A percentile compares a stretch with the other conserved stretches of the same genome.
These are phyloP conservation scores for Dictyostelium citrinum DNA, from an alignment of 78 protist genomes.

Conservation along the genomic window DNA sequence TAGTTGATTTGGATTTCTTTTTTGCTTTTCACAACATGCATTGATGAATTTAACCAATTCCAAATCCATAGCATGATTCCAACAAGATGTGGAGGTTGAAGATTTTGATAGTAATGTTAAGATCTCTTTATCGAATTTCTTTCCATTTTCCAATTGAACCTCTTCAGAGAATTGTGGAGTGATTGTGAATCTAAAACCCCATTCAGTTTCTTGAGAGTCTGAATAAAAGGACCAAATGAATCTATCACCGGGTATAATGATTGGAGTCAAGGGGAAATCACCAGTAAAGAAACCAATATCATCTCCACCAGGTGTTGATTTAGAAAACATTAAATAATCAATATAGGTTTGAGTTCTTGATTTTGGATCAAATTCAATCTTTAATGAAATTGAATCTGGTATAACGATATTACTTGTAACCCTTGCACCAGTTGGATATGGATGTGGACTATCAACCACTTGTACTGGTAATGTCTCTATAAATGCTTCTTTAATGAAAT, in stretches of 20 bases:
- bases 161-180: conserved; percentile 71
- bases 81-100: neutral
- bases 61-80: conserved; percentile 66
- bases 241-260: conserved; percentile 58
- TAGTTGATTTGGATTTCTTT: conserved; percentile 56
- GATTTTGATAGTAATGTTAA: neutral
- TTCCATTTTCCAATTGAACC: conserved; percentile 1
- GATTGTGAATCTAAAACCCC: conserved; percentile 80
- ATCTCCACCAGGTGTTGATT: conserved; percentile 62
- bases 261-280: conserved; percentile 59
- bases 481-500: conserved; percentile 56
- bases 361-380: conserved; percentile 69
- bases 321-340: conserved; percentile 78
- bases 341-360: conserved; percentile 68
- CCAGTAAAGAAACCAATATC: conserved; percentile 81
- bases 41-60: conserved; percentile 70
- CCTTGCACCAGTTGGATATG: conserved; percentile 68
- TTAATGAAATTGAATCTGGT: conserved; percentile 19
- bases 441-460: conserved; percentile 53
- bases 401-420: conserved; percentile 52
- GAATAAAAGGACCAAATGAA: conserved; percentile 79
- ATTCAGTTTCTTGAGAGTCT: conserved; percentile 61
- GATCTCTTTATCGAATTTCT: conserved; percentile 22
- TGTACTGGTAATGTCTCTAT: conserved; percentile 15
- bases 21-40: conserved; percentile 66